These are phyloP conservation scores for Silybum marianum DNA, from an alignment of 129 eudicot species.

Conservation along the genomic window DNA sequence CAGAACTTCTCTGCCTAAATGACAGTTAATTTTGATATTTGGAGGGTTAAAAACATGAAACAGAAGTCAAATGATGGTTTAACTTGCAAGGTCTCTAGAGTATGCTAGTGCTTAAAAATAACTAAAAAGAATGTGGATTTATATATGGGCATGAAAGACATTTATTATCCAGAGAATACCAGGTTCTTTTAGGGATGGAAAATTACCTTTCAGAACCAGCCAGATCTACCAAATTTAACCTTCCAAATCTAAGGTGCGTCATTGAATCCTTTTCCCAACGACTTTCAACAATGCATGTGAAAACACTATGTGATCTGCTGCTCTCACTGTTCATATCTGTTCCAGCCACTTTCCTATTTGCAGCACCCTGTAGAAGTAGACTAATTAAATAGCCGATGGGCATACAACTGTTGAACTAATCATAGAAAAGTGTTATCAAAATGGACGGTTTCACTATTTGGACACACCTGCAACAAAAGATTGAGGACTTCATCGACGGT, in stretches of 20 bases:
- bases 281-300: slow-evolving; percentile 87
- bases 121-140: not conserved
- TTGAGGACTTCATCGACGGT: slow-evolving; percentile 74
- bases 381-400: slow-evolving; percentile 8
- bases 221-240: slow-evolving; percentile 85
- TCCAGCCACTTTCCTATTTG: slow-evolving; percentile 92
- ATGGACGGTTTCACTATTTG: slow-evolving; percentile 15
- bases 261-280: slow-evolving; percentile 83
- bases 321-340: slow-evolving; percentile 91
- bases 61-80: slow-evolving; percentile 5
- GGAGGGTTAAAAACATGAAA: slow-evolving; percentile 11
- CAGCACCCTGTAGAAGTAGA: slow-evolving; percentile 59
- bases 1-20: slow-evolving; percentile 85
- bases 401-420: slow-evolving; percentile 16
- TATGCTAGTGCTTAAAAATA: not conserved
- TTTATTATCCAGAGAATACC: not conserved
- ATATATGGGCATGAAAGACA: not conserved
- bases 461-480: slow-evolving; percentile 76
- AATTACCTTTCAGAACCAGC: slow-evolving; percentile 94
- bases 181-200: slow-evolving; percentile 2
- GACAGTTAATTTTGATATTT: slow-evolving; percentile 10
- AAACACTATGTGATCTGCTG: slow-evolving; percentile 92
- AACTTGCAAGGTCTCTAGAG: not conserved
- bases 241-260: slow-evolving; percentile 76
- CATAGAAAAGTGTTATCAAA: not conserved